Evolutionary conservation across 345 rosid genomes (phyloP).

Genomic region (Lepidium africanum): DNA sequence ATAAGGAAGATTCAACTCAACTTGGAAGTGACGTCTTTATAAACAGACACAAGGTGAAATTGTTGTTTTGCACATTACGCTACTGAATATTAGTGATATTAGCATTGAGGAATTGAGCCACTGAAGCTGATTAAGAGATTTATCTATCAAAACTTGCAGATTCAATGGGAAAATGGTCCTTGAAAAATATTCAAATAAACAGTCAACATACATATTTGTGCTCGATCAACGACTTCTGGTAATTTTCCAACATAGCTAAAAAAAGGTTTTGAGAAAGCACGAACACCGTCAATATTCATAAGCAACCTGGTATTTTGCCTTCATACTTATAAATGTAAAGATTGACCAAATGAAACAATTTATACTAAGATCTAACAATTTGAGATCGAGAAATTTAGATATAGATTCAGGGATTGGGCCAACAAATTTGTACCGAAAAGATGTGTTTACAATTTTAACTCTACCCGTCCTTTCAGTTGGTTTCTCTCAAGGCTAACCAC

Average conservation of each 20-base stretch:
- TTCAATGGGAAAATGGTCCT: slow-evolving; percentile 17
- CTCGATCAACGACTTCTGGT: background rate
- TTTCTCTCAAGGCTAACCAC: fast-evolving
- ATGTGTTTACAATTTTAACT: fast-evolving
- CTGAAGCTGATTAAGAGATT: no score
- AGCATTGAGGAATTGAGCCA: no score
- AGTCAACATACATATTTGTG: background rate
- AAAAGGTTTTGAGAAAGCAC: background rate
- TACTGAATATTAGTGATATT: no score
- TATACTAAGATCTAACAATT: background rate
- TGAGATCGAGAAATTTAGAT: background rate
- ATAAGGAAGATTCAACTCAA: no score
- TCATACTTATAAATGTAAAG: slow-evolving; percentile 24
- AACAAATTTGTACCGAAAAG: background rate
- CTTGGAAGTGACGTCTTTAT: no score
- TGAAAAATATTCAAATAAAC: background rate
- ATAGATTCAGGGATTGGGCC: background rate
- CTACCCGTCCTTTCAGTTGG: background rate
- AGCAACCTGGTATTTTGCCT: background rate
- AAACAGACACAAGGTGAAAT: no score
- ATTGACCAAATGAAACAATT: background rate
- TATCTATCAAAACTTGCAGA: slow-evolving; percentile 27
- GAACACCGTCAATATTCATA: background rate
- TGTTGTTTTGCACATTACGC: no score
- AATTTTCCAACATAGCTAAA: background rate